phyloP scores from a whole-genome alignment of 768 basidiomycete species.

The Russula earlei region DNA sequence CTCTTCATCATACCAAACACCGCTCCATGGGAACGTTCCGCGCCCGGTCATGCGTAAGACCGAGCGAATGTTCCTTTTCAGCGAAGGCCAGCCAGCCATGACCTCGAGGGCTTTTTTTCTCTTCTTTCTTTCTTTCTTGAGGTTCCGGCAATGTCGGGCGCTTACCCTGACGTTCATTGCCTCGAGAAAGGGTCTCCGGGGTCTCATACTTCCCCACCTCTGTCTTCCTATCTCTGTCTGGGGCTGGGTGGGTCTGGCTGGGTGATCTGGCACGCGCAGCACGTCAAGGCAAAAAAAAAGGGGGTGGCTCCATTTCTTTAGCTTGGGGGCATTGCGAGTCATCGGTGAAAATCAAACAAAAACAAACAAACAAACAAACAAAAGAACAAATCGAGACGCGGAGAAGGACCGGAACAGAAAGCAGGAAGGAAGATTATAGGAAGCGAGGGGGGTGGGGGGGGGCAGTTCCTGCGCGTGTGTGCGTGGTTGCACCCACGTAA shows the following conservation, averaged over 20 bases:
- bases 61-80: constrained; percentile 12
- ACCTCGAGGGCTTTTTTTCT: too few species aligned
- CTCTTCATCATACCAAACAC: background rate
- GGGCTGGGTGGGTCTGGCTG: too few species aligned
- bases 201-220: too few species aligned
- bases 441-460: background rate
- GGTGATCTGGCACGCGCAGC: too few species aligned
- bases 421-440: background rate
- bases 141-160: constrained; percentile 11
- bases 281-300: too few species aligned
- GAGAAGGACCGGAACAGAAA: constrained; percentile 14
- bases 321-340: background rate
- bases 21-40: constrained; percentile 11
- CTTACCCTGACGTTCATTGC: background rate
- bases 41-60: constrained; percentile 3
- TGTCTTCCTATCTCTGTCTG: too few species aligned
- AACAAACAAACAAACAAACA: background rate
- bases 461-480: background rate
- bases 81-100: background rate
- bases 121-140: constrained; percentile 8
- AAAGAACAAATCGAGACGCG: background rate
- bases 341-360: background rate
- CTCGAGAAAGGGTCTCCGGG: too few species aligned
- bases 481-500: background rate
- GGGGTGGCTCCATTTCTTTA: constrained; percentile 6